Evolutionary conservation across 345 rosid species (phyloP).

Genomic region (Sisymbrium altissimum): DNA sequence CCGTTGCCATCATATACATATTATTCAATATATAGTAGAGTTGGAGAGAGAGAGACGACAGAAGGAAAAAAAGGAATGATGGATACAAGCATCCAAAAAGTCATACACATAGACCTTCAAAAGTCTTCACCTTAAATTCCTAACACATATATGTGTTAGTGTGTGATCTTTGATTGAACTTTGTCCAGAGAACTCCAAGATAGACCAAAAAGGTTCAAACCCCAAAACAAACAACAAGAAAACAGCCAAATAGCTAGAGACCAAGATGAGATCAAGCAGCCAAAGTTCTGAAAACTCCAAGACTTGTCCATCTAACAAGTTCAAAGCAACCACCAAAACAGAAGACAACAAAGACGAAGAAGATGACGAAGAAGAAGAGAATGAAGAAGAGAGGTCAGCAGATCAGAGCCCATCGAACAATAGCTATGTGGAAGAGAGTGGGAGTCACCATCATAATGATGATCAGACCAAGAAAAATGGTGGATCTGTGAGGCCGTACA

Average conservation of each 20-base stretch:
- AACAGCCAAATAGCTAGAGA: slow-evolving; percentile 31
- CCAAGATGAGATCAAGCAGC: slow-evolving; percentile 37
- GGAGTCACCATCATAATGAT: slow-evolving; percentile 12
- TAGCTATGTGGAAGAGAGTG: slow-evolving; percentile 56
- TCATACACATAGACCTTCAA: slow-evolving; percentile 32
- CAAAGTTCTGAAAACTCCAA: slow-evolving; percentile 40
- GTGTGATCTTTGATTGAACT: slow-evolving; percentile 29
- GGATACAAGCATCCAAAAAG: slow-evolving; percentile 41
- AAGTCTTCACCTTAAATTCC: slow-evolving; percentile 41
- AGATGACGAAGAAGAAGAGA: slow-evolving; percentile 31
- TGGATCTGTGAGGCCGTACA: slow-evolving; percentile 68
- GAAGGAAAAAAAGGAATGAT: slow-evolving; percentile 26
- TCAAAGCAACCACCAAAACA: slow-evolving; percentile 20
- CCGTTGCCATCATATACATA: slow-evolving; percentile 26
- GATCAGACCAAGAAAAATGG: slow-evolving; percentile 36
- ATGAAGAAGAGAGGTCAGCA: slow-evolving; percentile 27
- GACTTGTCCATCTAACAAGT: slow-evolving; percentile 34
- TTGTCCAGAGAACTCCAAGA: slow-evolving; percentile 30
- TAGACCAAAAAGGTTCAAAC: slow-evolving; percentile 26
- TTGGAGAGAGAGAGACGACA: slow-evolving; percentile 18
- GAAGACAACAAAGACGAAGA: slow-evolving; percentile 35
- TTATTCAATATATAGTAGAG: slow-evolving; percentile 12
- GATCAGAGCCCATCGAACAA: slow-evolving; percentile 40
- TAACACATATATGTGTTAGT: slow-evolving; percentile 29
- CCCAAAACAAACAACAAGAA: slow-evolving; percentile 27